Conservation (phyloP, 176 grass and related monocot genomes). For the Oryza meridionalis region DNA sequence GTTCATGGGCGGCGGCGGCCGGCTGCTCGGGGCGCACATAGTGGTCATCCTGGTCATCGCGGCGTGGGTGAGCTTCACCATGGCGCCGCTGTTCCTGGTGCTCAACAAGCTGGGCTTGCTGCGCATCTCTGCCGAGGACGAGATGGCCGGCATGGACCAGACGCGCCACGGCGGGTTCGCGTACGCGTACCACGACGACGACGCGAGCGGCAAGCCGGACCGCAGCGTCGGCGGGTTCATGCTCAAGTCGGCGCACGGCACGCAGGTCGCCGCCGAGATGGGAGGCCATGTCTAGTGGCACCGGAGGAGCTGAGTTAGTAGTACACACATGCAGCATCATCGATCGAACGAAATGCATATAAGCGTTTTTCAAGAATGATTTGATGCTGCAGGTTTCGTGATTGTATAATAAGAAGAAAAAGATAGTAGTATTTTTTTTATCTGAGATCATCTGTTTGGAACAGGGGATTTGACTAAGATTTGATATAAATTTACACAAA, state of each 20-base stretch:
- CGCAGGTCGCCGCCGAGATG: conserved; percentile 47
- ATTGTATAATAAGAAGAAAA: conserved; percentile 37
- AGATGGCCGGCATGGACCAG: conserved; percentile 62
- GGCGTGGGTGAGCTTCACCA: conserved; percentile 65
- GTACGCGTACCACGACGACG: conserved; percentile 61
- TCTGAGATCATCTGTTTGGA: neutral
- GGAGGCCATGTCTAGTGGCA: conserved; percentile 26
- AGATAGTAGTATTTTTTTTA: neutral
- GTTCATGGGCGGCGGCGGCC: conserved; percentile 62
- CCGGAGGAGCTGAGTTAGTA: neutral
- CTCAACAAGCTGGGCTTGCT: conserved; percentile 58
- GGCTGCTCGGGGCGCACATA: conserved; percentile 50
- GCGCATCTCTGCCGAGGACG: conserved; percentile 47
- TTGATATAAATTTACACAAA: neutral
- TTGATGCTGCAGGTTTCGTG: neutral
- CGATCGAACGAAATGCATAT: neutral
- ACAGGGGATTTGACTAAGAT: neutral
- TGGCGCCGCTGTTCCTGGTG: conserved; percentile 64
- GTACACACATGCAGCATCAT: neutral
- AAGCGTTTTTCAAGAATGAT: neutral
- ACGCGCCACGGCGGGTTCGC: conserved; percentile 62
- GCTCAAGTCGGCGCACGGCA: conserved; percentile 33
- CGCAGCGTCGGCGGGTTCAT: conserved; percentile 18
- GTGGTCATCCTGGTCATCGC: conserved; percentile 58
- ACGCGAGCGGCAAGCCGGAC: conserved; percentile 20